Conservation (phyloP, 2,329 filamentous ascomycete genomes). For the Hypoxylon sp. region DNA sequence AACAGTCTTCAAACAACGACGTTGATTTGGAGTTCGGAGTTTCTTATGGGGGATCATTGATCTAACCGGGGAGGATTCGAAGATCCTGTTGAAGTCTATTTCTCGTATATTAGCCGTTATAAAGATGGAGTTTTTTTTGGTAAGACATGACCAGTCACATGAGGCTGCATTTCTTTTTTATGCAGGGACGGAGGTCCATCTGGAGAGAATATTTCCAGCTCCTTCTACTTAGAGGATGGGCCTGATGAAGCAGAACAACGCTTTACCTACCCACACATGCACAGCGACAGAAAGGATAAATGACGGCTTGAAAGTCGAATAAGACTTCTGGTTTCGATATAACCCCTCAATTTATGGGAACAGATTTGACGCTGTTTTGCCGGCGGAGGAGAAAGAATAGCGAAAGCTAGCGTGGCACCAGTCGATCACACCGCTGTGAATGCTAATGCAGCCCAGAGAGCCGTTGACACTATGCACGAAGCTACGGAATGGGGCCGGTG, state of each 20-base stretch:
- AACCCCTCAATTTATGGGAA: slow-evolving; percentile 44
- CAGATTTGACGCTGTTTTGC: slow-evolving; percentile 25
- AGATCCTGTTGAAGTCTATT: slow-evolving; percentile 21
- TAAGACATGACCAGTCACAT: slow-evolving; percentile 3
- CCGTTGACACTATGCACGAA: slow-evolving; percentile 23
- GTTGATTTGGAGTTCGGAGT: slow-evolving; percentile 18
- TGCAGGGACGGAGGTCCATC: slow-evolving; percentile 3
- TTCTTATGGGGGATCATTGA: slow-evolving; percentile 25
- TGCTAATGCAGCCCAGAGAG: slow-evolving; percentile 37
- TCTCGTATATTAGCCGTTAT: slow-evolving; percentile 17
- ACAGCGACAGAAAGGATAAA: slow-evolving; percentile 6
- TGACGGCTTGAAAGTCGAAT: slow-evolving; percentile 22
- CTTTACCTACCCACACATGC: slow-evolving; percentile 24
- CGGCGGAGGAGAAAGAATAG: slow-evolving; percentile 26
- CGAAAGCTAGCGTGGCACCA: slow-evolving; percentile 39
- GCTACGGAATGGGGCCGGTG: slow-evolving; percentile 35
- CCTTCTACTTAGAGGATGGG: slow-evolving; percentile 11
- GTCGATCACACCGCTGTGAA: slow-evolving; percentile 26
- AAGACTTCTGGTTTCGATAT: slow-evolving; percentile 9
- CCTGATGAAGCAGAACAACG: slow-evolving; percentile 10
- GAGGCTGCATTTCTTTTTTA: slow-evolving; percentile 24
- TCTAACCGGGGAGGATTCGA: slow-evolving; percentile 30
- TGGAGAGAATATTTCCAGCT: background rate
- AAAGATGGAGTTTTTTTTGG: slow-evolving; percentile 13
- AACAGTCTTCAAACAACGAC: slow-evolving; percentile 14